These are phyloP conservation scores for Chaetomium sp. DNA, from an alignment of 2,329 filamentous ascomycete species.

Conservation along the genomic window DNA sequence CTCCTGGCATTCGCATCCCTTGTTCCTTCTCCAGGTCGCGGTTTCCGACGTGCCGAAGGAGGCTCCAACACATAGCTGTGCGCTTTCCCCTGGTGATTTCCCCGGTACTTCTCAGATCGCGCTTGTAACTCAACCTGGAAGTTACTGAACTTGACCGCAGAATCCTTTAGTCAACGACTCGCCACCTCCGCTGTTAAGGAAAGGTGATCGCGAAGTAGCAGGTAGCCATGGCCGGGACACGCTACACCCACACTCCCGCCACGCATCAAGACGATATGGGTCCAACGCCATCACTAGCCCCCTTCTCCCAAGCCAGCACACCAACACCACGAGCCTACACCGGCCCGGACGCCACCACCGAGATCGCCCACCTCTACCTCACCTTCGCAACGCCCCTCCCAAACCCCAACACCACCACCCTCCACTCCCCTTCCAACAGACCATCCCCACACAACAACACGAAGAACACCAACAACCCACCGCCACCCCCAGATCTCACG, in stretches of 20 bases:
- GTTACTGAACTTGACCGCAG: too few relatives aligned
- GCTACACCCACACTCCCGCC: background rate
- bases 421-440: background rate
- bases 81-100: background rate
- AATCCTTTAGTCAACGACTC: background rate
- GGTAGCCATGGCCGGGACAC: constrained; percentile 8
- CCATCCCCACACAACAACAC: background rate
- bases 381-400: constrained; percentile 47
- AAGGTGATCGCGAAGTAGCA: background rate
- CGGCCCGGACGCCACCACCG: constrained; percentile 10
- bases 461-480: background rate
- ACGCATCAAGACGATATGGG: background rate
- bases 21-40: background rate
- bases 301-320: background rate
- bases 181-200: background rate
- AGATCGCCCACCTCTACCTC: constrained; percentile 46
- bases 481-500: constrained; percentile 54
- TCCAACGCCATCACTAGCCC: background rate
- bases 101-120: background rate
- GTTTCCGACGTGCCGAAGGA: background rate
- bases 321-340: constrained; percentile 11
- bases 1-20: background rate
- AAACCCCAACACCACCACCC: constrained; percentile 29
- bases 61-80: background rate
- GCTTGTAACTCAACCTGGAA: background rate